Evolutionary conservation across 169 alveolate species (phyloP), one percentile per base, ranked within the genome.

Genomic region (Blepharisma undulans): DNA sequence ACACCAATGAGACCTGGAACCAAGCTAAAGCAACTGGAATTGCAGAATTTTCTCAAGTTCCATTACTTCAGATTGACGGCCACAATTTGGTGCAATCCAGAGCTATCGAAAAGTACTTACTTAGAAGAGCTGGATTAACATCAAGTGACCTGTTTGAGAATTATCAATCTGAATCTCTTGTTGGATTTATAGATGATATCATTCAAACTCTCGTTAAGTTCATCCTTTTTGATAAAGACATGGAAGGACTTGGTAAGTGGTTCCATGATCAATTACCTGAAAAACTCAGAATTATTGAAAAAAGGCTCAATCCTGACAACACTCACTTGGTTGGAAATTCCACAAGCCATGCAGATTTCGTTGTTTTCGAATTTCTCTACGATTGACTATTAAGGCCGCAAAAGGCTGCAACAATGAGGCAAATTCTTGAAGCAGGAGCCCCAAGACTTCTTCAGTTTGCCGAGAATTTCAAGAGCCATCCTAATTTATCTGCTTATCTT

Each of bases 91-190:
- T 86, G 22, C 82, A 92, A 90, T 22, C 88, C 19, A 12, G 29
- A 10, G 29, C 92, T 32, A 92, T 92, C 32, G 34, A 86, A 16
- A 89, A 93, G 79, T 77, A 59, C 74, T 66, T 92, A 34, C 90
- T 90, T 21, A 2, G 27, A 29, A 59, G 66, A 66, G 22, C 36
- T 61, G 95, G 93, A 10, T 82, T 79, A 72, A 86, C 76, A 22
- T 91, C 95, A 29, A 30, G 48, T 19, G 93, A 90, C 71, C 30
- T 18, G 7, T 32, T 72, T 25, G 76, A 78, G 60, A 84, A 59
- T n/a, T 85, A 90, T 36, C 30, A 7, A 4, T 21, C 66, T 60
- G 93, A 79, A 10, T 72, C 76, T n/a, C 19, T 22, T n/a, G 33
- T 29, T 59, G 60, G n/a, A 18, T 32, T 78, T 78, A 5, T 29